Percentiles rank a stretch among this genome's conserved stretches.
Evolutionary conservation across 2,329 filamentous ascomycete genomes (phyloP).

Genomic region (Didymella keratinophila): DNA sequence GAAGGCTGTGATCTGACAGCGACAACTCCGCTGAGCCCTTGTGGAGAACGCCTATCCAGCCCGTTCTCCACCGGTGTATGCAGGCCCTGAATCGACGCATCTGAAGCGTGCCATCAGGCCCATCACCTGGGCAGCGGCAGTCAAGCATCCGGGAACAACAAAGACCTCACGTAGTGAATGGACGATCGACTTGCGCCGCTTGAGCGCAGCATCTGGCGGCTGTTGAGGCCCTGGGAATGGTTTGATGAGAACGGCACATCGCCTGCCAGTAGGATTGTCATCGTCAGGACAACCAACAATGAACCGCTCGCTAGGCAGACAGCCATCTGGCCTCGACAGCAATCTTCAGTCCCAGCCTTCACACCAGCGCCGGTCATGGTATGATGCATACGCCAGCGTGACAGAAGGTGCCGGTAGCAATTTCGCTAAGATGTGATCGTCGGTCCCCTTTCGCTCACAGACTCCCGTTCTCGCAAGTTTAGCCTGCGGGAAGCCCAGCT

Average conservation of each 20-base stretch:
- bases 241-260: constrained; percentile 14
- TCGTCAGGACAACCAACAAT: constrained; percentile 11
- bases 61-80: constrained; percentile 19
- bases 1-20: constrained; percentile 22
- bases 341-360: constrained; percentile 9
- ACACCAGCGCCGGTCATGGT: constrained; percentile 20
- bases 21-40: constrained; percentile 17
- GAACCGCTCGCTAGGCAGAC: constrained; percentile 18
- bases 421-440: constrained; percentile 43
- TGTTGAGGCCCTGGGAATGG: constrained; percentile 1
- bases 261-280: background rate
- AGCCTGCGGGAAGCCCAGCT: constrained; percentile 46
- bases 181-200: constrained; percentile 9
- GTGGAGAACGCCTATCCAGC: constrained; percentile 16
- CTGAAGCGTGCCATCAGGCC: constrained; percentile 9
- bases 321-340: background rate
- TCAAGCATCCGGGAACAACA: constrained; percentile 11
- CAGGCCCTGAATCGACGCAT: constrained; percentile 18
- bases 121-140: constrained; percentile 18
- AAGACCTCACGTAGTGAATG: constrained; percentile 1
- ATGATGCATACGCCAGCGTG: constrained; percentile 33
- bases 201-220: constrained; percentile 6
- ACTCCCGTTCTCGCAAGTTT: constrained; percentile 45
- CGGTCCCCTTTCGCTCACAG: constrained; percentile 41
- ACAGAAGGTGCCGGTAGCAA: constrained; percentile 32